phyloP scores from a whole-genome alignment of 805 yeast species.

The Yamadazyma philogaea region DNA sequence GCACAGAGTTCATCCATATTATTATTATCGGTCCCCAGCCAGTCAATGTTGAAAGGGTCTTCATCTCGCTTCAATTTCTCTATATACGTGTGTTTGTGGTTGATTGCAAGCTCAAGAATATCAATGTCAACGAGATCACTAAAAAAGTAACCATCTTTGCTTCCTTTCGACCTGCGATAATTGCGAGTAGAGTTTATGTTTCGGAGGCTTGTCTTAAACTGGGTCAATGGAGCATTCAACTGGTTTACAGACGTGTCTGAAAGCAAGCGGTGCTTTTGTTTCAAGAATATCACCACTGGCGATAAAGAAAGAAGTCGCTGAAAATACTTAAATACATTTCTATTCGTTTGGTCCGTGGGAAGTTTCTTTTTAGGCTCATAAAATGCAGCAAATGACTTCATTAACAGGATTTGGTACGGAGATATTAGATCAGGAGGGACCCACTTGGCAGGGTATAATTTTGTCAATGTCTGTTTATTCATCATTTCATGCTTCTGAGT shows the following conservation, averaged over 20 bases:
- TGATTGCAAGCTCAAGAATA: slow-evolving; percentile 26
- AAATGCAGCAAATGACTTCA: slow-evolving; percentile 25
- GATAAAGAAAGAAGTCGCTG: slow-evolving; percentile 23
- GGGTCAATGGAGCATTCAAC: slow-evolving; percentile 19
- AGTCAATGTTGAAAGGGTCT: not conserved
- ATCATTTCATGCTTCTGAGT: slow-evolving; percentile 9
- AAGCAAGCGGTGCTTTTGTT: slow-evolving; percentile 26
- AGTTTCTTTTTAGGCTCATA: slow-evolving; percentile 18
- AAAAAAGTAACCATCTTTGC: slow-evolving; percentile 24
- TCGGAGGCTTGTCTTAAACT: not conserved
- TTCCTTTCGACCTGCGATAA: not conserved
- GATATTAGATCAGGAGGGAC: not conserved
- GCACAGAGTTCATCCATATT: slow-evolving; percentile 15
- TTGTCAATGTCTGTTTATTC: slow-evolving; percentile 4
- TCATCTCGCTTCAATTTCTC: not conserved
- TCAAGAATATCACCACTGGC: slow-evolving; percentile 29
- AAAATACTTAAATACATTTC: slow-evolving; percentile 30
- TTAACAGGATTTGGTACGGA: slow-evolving; percentile 19
- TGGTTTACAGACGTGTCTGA: slow-evolving; percentile 22
- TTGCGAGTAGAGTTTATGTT: slow-evolving; percentile 8
- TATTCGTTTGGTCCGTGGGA: slow-evolving; percentile 2
- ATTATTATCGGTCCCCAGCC: not conserved
- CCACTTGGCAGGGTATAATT: slow-evolving; percentile 7
- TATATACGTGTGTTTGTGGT: not conserved
- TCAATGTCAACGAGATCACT: slow-evolving; percentile 29